Conservation (phyloP, 371 early-diverging fungal species). For the Choanephora cucurbitarum region DNA sequence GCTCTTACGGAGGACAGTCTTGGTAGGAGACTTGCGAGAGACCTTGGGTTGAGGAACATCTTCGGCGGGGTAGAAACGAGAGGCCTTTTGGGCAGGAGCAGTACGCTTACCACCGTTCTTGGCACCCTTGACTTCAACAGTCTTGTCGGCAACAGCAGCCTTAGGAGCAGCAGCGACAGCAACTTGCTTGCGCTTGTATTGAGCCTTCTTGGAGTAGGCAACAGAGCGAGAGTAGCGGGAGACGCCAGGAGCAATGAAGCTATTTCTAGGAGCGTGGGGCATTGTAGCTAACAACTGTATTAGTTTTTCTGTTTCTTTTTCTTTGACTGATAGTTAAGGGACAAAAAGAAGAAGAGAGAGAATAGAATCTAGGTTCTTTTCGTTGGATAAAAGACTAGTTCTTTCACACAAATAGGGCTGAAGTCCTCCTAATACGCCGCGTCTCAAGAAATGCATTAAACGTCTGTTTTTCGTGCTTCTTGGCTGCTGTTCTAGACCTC, state of each 20-base stretch:
- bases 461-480: too few species aligned
- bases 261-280: slow-evolving; percentile 74
- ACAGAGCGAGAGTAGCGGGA: slow-evolving; percentile 80
- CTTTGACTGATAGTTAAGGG: not conserved
- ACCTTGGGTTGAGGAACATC: slow-evolving; percentile 79
- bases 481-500: too few species aligned
- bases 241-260: slow-evolving; percentile 82
- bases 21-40: slow-evolving; percentile 79
- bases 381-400: too few species aligned
- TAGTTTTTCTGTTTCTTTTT: not conserved
- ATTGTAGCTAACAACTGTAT: slow-evolving; percentile 35
- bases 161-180: slow-evolving; percentile 54
- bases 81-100: slow-evolving; percentile 73
- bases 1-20: slow-evolving; percentile 78
- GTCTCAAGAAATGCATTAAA: too few species aligned
- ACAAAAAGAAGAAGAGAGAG: not conserved
- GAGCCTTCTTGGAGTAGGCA: slow-evolving; percentile 81
- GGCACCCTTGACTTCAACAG: slow-evolving; percentile 75
- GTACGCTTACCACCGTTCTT: slow-evolving; percentile 84
- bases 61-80: slow-evolving; percentile 88
- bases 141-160: slow-evolving; percentile 64
- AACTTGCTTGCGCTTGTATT: slow-evolving; percentile 81
- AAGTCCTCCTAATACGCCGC: too few species aligned
- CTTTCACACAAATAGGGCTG: too few species aligned
- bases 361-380: not conserved